Evolutionary conservation across 106 monocot genomes (phyloP), one percentile per base, ranked within the genome.

Genomic region (Dioscorea dumetorum): DNA sequence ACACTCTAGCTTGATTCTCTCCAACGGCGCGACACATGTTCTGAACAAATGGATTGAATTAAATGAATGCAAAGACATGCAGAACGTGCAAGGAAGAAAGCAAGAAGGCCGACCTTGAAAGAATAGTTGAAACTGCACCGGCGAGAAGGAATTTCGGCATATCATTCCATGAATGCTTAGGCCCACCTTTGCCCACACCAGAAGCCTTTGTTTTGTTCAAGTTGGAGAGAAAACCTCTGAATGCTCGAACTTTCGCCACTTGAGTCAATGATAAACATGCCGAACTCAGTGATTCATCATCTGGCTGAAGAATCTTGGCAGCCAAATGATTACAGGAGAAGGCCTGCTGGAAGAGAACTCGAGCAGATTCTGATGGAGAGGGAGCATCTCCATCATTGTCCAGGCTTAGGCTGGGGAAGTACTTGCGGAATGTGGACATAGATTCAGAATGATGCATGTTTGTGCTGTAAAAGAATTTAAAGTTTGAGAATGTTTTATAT

Each of bases 1-100:
- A 73, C 81, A 88, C 67, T 84, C 83, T 31, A 88, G 76, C 66
- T 88, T 88, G 50, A 88, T 63, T 58, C 87, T 74, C 72, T 88
- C 87, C 49, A 84, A 57, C 6, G 87, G 87, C 9, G 83, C 87
- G 14, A 84, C 61, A 60, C 33, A 74, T 63, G 87, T 88, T 76
- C 87, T 88, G 74, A 5, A 4, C 13, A 18, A 33, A 70, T 31
- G 31, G 6, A 41, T 41, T 41, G 41, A 41, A 41, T 41, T 41
- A 10, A 6, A 41, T 41, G 41, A 41, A 41, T 41, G 41, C 41
- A 6, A 0, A 41, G 41, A 41, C 6, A 41, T 41, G 41, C 10
- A 41, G 41, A 41, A 10, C 6, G 41, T 28, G 6, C 6, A 5
- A 41, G 1, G 0, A 41, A 8, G 41, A 5, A 15, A 6, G 65